Conservation (phyloP, 1,139 yeast species). For the Yamadazyma jaroonii region DNA sequence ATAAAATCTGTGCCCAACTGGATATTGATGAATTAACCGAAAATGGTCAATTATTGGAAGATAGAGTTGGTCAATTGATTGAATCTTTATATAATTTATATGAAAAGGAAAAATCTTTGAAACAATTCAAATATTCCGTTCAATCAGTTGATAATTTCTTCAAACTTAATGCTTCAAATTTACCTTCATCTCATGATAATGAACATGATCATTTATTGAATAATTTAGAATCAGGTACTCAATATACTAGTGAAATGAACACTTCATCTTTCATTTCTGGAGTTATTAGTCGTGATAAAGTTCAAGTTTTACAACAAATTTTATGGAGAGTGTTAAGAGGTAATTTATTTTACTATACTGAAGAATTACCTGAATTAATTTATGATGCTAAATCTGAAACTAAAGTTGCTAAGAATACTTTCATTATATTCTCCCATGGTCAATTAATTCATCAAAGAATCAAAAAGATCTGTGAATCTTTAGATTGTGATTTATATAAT, state of each 20-base stretch:
- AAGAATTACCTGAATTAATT: conserved; percentile 55
- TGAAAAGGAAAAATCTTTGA: conserved; percentile 34
- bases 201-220: conserved; percentile 24
- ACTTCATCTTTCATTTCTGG: conserved; percentile 66
- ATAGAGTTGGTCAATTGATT: conserved; percentile 38
- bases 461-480: conserved; percentile 43
- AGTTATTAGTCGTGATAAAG: conserved; percentile 71
- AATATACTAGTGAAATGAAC: conserved; percentile 10
- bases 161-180: conserved; percentile 23
- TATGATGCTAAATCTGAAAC: conserved; percentile 35
- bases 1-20: conserved; percentile 44
- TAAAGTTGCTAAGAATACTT: conserved; percentile 36
- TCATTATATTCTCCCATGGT: conserved; percentile 48
- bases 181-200: conserved; percentile 13
- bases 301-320: conserved; percentile 73
- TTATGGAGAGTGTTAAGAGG: conserved; percentile 94
- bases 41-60: conserved; percentile 54
- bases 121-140: conserved; percentile 41
- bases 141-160: conserved; percentile 70
- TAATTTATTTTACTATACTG: conserved; percentile 71
- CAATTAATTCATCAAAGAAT: conserved; percentile 38
- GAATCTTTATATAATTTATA: conserved; percentile 36
- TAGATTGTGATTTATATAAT: conserved; percentile 42
- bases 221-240: conserved; percentile 26
- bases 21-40: conserved; percentile 76